phyloP scores from a whole-genome alignment of 2,329 filamentous ascomycete species.

The Sodiomyces alkalinus region DNA sequence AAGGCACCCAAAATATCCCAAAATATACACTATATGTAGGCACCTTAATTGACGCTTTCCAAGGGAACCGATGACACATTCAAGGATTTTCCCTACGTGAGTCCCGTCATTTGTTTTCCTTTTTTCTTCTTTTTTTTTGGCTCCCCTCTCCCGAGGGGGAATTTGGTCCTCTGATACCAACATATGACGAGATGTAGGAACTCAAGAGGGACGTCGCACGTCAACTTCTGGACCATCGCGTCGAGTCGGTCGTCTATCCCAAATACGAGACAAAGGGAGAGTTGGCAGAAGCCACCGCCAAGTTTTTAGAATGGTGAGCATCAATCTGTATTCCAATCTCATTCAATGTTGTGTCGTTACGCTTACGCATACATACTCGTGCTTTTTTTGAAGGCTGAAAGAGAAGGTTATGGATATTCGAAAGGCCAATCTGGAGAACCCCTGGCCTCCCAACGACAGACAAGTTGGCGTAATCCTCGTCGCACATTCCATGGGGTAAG shows the following conservation, averaged over 20 bases:
- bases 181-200: conserved; percentile 29
- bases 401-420: conserved; percentile 64
- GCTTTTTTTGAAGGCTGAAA: conserved; percentile 51
- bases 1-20: not conserved
- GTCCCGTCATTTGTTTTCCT: no score
- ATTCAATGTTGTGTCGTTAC: not conserved
- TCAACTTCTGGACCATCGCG: conserved; percentile 42
- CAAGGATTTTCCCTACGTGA: conserved; percentile 42
- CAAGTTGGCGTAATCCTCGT: conserved; percentile 65
- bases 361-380: no score
- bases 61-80: conserved; percentile 58
- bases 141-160: not conserved
- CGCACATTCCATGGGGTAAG: conserved; percentile 66
- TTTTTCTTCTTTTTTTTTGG: not conserved
- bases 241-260: conserved; percentile 51
- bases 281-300: conserved; percentile 30
- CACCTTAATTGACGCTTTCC: not conserved
- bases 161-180: not conserved
- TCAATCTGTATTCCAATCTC: not conserved
- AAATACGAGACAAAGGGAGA: conserved; percentile 61
- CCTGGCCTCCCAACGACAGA: conserved; percentile 67
- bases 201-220: conserved; percentile 42
- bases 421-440: conserved; percentile 53
- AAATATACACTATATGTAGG: not conserved
- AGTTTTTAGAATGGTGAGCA: conserved; percentile 30